phyloP scores from a whole-genome alignment of 495 filamentous ascomycete species.

The Penicillium angulare region DNA sequence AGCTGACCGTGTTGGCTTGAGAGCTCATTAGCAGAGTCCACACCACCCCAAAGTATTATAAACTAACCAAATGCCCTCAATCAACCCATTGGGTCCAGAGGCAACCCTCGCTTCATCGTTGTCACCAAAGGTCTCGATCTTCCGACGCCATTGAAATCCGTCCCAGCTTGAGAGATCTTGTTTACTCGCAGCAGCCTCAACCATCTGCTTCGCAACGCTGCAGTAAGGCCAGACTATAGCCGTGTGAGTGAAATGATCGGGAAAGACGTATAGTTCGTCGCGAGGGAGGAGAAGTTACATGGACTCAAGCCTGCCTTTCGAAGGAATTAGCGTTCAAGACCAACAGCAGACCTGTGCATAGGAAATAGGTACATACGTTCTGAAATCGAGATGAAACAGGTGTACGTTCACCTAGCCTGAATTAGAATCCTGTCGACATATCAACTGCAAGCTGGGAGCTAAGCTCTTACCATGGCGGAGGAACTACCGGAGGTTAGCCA shows the following conservation, averaged over 20 bases:
- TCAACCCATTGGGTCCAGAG: slow-evolving; percentile 60
- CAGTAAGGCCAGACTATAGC: slow-evolving; percentile 87
- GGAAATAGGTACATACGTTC: slow-evolving; percentile 53
- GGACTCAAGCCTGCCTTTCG: slow-evolving; percentile 66
- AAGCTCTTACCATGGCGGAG: slow-evolving; percentile 71
- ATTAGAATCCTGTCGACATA: slow-evolving; percentile 9
- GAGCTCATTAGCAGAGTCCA: slow-evolving; percentile 12
- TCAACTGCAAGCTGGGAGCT: neutral
- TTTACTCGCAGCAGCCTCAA: slow-evolving; percentile 63
- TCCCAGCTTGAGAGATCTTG: slow-evolving; percentile 60
- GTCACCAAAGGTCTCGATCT: slow-evolving; percentile 74
- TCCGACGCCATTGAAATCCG: slow-evolving; percentile 71
- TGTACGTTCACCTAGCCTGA: slow-evolving; percentile 65
- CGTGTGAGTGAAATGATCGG: slow-evolving; percentile 15
- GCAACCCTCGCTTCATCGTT: slow-evolving; percentile 70
- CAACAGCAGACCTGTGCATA: neutral
- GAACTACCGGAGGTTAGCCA: slow-evolving; percentile 46
- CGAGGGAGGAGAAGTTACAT: slow-evolving; percentile 46
- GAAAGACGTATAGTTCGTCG: neutral
- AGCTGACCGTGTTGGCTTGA: slow-evolving; percentile 75
- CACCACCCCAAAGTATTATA: neutral
- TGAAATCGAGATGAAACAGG: slow-evolving; percentile 85
- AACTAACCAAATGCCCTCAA: slow-evolving; percentile 71
- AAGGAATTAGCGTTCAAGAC: slow-evolving; percentile 28
- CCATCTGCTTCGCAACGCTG: slow-evolving; percentile 67